Evolutionary conservation across 441 rosid species (phyloP), one percentile per base, ranked within the genome.

Genomic region (Jatropha multifida): DNA sequence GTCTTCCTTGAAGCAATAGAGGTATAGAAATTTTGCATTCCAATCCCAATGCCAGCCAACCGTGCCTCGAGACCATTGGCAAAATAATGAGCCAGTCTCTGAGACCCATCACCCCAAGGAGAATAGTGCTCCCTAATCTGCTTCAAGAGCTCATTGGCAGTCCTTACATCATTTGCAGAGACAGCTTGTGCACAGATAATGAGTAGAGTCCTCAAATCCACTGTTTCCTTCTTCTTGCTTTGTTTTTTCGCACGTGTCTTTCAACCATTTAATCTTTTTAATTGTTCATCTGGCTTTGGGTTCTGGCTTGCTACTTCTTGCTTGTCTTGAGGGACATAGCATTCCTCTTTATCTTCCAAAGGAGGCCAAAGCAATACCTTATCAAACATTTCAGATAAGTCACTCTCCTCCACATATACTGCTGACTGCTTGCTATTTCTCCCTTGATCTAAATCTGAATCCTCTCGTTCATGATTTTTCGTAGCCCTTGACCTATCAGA

Each of bases 31-130:
- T 9, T 76, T 71, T 78, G 86, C 40, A 79, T 75, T 71, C 70
- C 86, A 0, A 74, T 67, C 60, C 83, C 87, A 49, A 73, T 82
- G 40, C 93, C 98, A 18, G 81, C 89, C 79, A 90, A 54, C 20
- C 97, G 90, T 14, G 91, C 90, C 79, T 93, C 91, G 60, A 93
- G 92, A 52, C 88, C 85, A 73, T 90, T 82, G 5, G 91, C 91
- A 46, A 93, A 91, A 55, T 69, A 87, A 79, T 89, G 90, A 41
- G 97, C 92, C 65, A 91, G 62, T 51, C 98, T 87, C 84, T 90
- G 93, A 77, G 87, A 80, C 2, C 92, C 94, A 76, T 90, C 91
- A 5, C 96, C 97, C 11, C 63, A 54, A 62, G 89, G 83, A 1
- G 94, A 91, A 48, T 93, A 87, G 59, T 92, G 82, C 77, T 86